Conservation (phyloP, 2,329 filamentous ascomycete genomes). For the Scolecobasidium constrictum region DNA sequence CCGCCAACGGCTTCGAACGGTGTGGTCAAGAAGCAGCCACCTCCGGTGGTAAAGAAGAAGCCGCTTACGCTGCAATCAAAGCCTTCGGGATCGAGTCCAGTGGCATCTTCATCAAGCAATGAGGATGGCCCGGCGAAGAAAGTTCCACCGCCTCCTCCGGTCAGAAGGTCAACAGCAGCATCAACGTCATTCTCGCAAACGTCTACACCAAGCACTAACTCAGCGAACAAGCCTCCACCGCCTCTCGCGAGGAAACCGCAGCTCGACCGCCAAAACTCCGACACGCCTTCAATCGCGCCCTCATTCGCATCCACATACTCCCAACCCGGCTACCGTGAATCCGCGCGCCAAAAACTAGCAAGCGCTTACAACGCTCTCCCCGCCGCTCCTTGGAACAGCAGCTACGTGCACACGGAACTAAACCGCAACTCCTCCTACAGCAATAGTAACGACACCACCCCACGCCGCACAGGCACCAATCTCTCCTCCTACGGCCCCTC, state of each 20-base stretch:
- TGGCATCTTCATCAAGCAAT: conserved; percentile 26
- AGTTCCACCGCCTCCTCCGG: conserved; percentile 18
- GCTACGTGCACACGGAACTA: conserved; percentile 6
- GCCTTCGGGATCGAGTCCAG: no score
- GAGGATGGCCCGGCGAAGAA: conserved; percentile 11
- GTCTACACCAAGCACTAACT: not conserved
- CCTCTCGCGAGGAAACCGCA: conserved; percentile 11
- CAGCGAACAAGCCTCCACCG: conserved; percentile 19
- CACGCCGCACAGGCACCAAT: not conserved
- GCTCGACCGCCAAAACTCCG: conserved; percentile 15
- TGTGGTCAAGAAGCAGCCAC: conserved; percentile 9
- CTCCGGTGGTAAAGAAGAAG: conserved; percentile 7
- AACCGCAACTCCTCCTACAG: conserved; percentile 6
- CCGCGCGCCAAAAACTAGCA: conserved; percentile 26
- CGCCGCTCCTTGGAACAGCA: conserved; percentile 16
- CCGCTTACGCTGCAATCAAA: conserved; percentile 24
- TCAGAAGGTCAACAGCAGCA: conserved; percentile 10
- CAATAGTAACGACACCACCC: conserved; percentile 1
- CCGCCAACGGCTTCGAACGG: conserved; percentile 18
- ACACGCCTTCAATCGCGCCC: conserved; percentile 15
- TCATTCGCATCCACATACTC: conserved; percentile 23
- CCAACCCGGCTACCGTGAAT: conserved; percentile 25
- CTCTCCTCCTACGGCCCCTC: not conserved
- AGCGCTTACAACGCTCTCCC: conserved; percentile 30
- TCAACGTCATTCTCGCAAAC: no score